Evolutionary conservation across 2,329 filamentous ascomycete species (phyloP).

Genomic region (Hymenotorrendiella dingleyae): DNA sequence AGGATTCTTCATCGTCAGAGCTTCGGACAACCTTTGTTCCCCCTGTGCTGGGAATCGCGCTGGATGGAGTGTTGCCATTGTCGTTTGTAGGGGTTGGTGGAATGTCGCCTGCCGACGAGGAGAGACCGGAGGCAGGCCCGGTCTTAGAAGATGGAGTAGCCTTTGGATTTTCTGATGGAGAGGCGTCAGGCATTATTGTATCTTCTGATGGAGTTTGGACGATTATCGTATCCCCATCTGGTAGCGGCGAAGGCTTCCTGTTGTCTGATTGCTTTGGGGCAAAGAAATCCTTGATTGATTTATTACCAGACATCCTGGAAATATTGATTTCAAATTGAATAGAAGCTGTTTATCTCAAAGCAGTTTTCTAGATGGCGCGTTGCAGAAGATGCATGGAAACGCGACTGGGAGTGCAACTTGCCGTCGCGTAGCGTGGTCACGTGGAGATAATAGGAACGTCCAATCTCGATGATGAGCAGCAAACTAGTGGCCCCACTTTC

Average conservation of each 20-base stretch:
- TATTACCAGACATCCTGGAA: not conserved
- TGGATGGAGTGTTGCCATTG: not conserved
- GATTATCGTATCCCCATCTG: not conserved
- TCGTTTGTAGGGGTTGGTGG: not conserved
- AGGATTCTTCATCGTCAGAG: conserved; percentile 4
- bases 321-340: no score
- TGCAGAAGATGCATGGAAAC: no score
- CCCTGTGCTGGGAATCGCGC: not conserved
- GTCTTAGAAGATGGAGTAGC: not conserved
- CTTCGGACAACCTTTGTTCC: not conserved
- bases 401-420: no score
- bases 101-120: not conserved
- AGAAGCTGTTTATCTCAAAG: no score
- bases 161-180: not conserved
- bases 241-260: not conserved
- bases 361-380: no score
- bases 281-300: conserved; percentile 2
- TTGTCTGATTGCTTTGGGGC: not conserved
- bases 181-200: not conserved
- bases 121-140: not conserved
- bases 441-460: no score
- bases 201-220: not conserved
- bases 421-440: no score
- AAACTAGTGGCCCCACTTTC: no score
- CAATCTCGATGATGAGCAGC: no score